Evolutionary conservation across 2,329 filamentous ascomycete species (phyloP).

Genomic region (Pezicula carpinea): DNA sequence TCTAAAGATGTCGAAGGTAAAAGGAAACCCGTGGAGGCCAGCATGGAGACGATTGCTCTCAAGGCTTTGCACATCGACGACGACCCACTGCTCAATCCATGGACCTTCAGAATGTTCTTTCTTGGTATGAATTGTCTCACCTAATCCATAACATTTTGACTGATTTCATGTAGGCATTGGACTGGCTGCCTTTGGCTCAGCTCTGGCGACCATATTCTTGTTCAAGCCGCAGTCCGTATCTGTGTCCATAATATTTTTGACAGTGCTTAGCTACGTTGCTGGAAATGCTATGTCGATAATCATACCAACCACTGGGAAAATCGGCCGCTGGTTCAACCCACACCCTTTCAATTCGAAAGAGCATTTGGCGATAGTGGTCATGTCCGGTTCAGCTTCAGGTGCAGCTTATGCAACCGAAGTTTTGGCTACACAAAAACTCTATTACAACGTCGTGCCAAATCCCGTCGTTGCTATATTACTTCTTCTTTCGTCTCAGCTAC

Average conservation of each 20-base stretch:
- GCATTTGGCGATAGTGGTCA: slow-evolving; percentile 35
- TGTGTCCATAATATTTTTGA: slow-evolving; percentile 40
- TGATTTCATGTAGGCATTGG: slow-evolving; percentile 22
- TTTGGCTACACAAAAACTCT: slow-evolving; percentile 40
- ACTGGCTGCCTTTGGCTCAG: slow-evolving; percentile 32
- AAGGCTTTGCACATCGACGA: slow-evolving; percentile 13
- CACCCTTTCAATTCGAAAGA: slow-evolving; percentile 33
- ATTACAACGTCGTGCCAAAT: slow-evolving; percentile 33
- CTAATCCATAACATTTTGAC: not conserved
- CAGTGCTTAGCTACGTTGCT: slow-evolving; percentile 38
- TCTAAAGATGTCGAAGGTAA: slow-evolving; percentile 5
- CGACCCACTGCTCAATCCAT: slow-evolving; percentile 19
- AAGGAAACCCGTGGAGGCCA: slow-evolving; percentile 6
- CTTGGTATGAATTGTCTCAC: slow-evolving; percentile 23
- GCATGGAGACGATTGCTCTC: slow-evolving; percentile 11
- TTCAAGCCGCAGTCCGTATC: slow-evolving; percentile 43
- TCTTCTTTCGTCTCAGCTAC: slow-evolving; percentile 40
- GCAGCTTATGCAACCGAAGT: slow-evolving; percentile 35
- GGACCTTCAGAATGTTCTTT: slow-evolving; percentile 35
- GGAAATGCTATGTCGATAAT: slow-evolving; percentile 33
- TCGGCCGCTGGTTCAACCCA: slow-evolving; percentile 36
- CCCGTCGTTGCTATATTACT: slow-evolving; percentile 37
- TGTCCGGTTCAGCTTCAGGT: slow-evolving; percentile 34
- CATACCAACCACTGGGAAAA: slow-evolving; percentile 30
- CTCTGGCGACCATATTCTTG: slow-evolving; percentile 39